phyloP scores from a whole-genome alignment of 164 flowering plant species.

The Vitis labrusca region DNA sequence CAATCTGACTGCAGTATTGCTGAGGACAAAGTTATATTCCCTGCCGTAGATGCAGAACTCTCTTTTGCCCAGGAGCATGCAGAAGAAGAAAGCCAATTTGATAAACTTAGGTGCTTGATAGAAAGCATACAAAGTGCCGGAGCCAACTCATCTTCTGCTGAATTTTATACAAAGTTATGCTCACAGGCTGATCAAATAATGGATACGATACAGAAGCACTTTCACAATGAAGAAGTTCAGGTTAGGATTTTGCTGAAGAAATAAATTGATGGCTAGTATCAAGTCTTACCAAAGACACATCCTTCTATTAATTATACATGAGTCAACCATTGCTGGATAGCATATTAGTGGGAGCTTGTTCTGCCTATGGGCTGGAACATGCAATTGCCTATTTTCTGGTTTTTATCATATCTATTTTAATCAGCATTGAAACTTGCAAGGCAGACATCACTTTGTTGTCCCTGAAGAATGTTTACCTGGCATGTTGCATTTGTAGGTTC shows the following conservation, averaged over 20 bases:
- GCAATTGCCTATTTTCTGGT: background rate
- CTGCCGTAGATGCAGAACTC: slow-evolving; percentile 85
- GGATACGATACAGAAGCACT: slow-evolving; percentile 77
- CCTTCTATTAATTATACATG: too few relatives aligned
- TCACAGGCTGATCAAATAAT: slow-evolving; percentile 83
- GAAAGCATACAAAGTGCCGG: slow-evolving; percentile 81
- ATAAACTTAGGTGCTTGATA: slow-evolving; percentile 73
- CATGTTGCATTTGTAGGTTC: slow-evolving; percentile 51
- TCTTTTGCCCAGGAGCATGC: slow-evolving; percentile 89
- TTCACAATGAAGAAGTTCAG: slow-evolving; percentile 82
- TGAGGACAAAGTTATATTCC: slow-evolving; percentile 93
- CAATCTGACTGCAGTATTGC: slow-evolving; percentile 75
- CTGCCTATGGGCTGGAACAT: background rate
- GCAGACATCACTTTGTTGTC: background rate
- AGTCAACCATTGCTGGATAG: background rate
- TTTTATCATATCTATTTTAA: background rate
- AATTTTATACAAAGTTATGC: slow-evolving; percentile 67
- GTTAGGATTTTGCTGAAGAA: slow-evolving; percentile 28
- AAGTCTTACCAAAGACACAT: too few relatives aligned
- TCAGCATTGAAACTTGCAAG: background rate
- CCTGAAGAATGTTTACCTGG: background rate
- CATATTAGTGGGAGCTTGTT: slow-evolving; percentile 1
- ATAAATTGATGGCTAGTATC: too few relatives aligned
- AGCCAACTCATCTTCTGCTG: slow-evolving; percentile 61
- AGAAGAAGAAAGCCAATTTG: slow-evolving; percentile 83